phyloP scores from a whole-genome alignment of 805 yeast species.

The Clavispora asparagi region DNA sequence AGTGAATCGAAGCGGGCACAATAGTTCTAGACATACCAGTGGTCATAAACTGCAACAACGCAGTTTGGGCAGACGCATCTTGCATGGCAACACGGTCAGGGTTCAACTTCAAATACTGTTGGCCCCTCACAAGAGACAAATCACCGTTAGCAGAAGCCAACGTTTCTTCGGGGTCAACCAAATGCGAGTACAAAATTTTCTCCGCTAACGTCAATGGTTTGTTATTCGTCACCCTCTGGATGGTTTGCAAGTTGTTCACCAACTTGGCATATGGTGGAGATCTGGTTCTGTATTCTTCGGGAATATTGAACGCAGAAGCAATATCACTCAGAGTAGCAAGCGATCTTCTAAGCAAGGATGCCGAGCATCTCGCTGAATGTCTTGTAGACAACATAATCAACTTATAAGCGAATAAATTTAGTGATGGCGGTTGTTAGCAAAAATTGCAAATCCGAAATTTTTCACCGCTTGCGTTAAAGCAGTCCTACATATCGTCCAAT shows the following conservation, averaged over 20 bases:
- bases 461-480: constrained; percentile 2
- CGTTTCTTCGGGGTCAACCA: constrained; percentile 83
- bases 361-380: constrained; percentile 2
- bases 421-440: background rate
- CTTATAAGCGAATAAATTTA: background rate
- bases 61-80: constrained; percentile 99
- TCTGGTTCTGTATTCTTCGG: constrained; percentile 59
- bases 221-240: constrained; percentile 60
- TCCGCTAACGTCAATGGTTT: constrained; percentile 89
- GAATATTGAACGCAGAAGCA: constrained; percentile 34
- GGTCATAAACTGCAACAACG: constrained; percentile 96
- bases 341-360: constrained; percentile 12
- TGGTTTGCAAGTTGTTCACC: constrained; percentile 54
- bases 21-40: constrained; percentile 84
- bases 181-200: constrained; percentile 88
- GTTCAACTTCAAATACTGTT: constrained; percentile 82
- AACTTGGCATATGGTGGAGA: constrained; percentile 87
- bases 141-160: constrained; percentile 46
- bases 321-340: constrained; percentile 28
- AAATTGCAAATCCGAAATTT: background rate
- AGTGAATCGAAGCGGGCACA: constrained; percentile 94
- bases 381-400: constrained; percentile 14
- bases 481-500: constrained; percentile 4
- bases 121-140: constrained; percentile 66
- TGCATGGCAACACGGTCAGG: constrained; percentile 99